These are phyloP conservation scores for Aspergillus carlsbadensis DNA, from an alignment of 495 filamentous ascomycete species.

Conservation along the genomic window DNA sequence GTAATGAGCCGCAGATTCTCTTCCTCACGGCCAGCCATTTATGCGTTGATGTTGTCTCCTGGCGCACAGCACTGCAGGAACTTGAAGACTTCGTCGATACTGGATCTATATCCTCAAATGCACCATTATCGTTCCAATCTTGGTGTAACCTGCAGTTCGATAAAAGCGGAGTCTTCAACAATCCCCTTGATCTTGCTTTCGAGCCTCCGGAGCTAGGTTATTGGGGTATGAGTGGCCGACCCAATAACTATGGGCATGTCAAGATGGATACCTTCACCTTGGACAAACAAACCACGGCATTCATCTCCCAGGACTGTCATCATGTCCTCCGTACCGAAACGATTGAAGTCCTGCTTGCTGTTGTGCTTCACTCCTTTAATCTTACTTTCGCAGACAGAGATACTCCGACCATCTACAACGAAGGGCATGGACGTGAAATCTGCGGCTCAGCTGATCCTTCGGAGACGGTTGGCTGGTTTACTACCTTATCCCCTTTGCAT, in stretches of 20 bases:
- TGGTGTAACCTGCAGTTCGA: slow-evolving; percentile 55
- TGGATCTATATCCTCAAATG: slow-evolving; percentile 36
- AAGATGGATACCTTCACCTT: slow-evolving; percentile 44
- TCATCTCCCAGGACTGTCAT: slow-evolving; percentile 44
- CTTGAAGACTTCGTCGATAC: slow-evolving; percentile 59
- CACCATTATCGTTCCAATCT: slow-evolving; percentile 59
- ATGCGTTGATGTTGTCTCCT: slow-evolving; percentile 69
- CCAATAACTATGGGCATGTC: slow-evolving; percentile 51
- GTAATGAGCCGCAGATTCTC: slow-evolving; percentile 53
- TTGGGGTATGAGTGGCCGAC: slow-evolving; percentile 50
- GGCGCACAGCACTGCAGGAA: slow-evolving; percentile 66
- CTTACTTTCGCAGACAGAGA: slow-evolving; percentile 51
- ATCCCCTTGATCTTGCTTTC: slow-evolving; percentile 31
- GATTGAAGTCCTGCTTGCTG: slow-evolving; percentile 53
- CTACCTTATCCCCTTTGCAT: slow-evolving; percentile 50
- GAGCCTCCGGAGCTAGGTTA: slow-evolving; percentile 39
- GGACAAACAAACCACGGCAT: slow-evolving; percentile 40
- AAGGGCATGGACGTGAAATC: slow-evolving; percentile 57
- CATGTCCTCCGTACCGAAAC: slow-evolving; percentile 49
- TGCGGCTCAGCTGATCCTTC: slow-evolving; percentile 52
- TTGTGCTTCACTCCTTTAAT: slow-evolving; percentile 50
- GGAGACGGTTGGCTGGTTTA: slow-evolving; percentile 62
- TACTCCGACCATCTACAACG: slow-evolving; percentile 54
- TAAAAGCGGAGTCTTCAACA: slow-evolving; percentile 28
- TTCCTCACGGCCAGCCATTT: slow-evolving; percentile 69